Conservation (phyloP, 192 early-diverging fungal species). For the Bifiguratus adelaidae region DNA sequence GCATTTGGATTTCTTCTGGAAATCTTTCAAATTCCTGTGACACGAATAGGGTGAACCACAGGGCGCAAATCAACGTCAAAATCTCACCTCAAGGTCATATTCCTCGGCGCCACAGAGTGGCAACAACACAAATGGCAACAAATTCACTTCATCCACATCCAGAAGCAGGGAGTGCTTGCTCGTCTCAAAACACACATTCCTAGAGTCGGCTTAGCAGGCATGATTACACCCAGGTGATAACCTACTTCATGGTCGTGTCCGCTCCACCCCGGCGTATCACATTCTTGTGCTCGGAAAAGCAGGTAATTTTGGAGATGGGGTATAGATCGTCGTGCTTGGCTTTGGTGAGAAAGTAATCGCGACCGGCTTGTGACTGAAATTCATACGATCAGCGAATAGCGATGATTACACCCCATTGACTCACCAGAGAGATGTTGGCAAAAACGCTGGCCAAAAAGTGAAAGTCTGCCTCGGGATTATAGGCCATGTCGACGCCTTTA, state of each 20-base stretch:
- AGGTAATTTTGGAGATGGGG: slow-evolving; percentile 75
- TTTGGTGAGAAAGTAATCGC: slow-evolving; percentile 57
- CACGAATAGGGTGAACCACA: neutral
- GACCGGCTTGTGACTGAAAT: slow-evolving; percentile 43
- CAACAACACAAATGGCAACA: slow-evolving; percentile 80
- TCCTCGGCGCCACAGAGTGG: slow-evolving; percentile 91
- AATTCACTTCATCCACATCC: slow-evolving; percentile 59
- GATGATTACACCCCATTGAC: neutral
- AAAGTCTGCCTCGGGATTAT: slow-evolving; percentile 73
- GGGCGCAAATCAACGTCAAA: neutral
- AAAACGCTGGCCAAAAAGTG: slow-evolving; percentile 89
- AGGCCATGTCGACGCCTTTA: slow-evolving; percentile 63
- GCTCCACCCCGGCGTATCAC: slow-evolving; percentile 87
- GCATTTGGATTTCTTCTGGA: slow-evolving; percentile 85
- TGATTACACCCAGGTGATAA: neutral
- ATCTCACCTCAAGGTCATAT: slow-evolving; percentile 68
- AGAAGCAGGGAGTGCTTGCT: slow-evolving; percentile 56
- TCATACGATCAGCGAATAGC: neutral
- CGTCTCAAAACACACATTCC: slow-evolving; percentile 75
- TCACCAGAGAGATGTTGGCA: slow-evolving; percentile 67
- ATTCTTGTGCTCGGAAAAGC: slow-evolving; percentile 74
- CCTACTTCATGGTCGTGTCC: slow-evolving; percentile 77
- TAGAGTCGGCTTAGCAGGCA: slow-evolving; percentile 1
- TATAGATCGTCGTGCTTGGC: slow-evolving; percentile 51
- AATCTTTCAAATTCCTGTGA: slow-evolving; percentile 80